Evolutionary conservation across 345 rosid species (phyloP), one percentile per base, ranked within the genome.

Genomic region (Sonneratia alba): DNA sequence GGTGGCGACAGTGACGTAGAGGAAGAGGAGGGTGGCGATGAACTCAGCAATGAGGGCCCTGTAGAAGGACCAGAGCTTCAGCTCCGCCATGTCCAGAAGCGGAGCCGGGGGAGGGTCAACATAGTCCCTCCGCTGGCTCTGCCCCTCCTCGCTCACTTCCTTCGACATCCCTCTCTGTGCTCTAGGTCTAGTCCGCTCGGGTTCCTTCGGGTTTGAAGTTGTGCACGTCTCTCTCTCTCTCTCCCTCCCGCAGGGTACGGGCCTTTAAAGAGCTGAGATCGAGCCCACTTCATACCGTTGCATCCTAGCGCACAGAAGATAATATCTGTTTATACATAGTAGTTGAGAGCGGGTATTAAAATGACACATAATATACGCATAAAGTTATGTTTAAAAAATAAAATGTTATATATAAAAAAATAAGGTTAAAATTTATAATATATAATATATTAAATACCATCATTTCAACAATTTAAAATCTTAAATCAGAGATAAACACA

Each of bases 41-140:
- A 93, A 91, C 93, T 93, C 98, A 6, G 98, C 98, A 72, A 93
- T 88, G 79, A 93, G 85, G 55, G 98, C 97, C 71, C 98, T 84
- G 88, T 91, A 84, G 74, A 93, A 91, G 36, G 98, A 89, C 98
- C 98, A 93, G 27, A 83, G 86, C 81, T 80, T 83, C 77, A 93
- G 67, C 78, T 93, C 97, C 2, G 68, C 88, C 79, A 69, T 40
- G 86, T 87, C 97, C 9, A 91, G 3, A 22, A 93, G 74, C 0
- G 93, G 98, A 36, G 98, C 97, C 22, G 98, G 98, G 67, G 98
- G 98, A n/a, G 98, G 98, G 74, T 93, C 97, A 1, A 84, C 98
- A 72, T 93, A 93, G 79, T 93, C 97, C 83, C 87, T 93, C 0
- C 87, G 87, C 65, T 70, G 68, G 66, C 73, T 16, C 64, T 81